Conservation (phyloP, 1,139 yeast species). For the Yamadazyma sp. region DNA sequence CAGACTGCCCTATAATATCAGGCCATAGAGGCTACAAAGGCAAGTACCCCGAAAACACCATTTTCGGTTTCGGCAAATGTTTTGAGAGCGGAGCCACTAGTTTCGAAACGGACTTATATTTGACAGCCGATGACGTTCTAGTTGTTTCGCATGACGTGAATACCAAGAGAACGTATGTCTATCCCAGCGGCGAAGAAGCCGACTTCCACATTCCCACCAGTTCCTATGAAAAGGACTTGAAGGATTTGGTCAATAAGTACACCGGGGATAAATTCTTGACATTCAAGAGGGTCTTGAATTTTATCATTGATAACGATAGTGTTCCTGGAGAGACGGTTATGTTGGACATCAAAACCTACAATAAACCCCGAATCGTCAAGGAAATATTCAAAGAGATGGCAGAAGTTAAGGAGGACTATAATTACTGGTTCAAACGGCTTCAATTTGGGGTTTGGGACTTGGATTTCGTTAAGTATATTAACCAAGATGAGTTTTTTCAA, state of each 20-base stretch:
- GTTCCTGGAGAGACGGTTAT: slow-evolving; percentile 41
- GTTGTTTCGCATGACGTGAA: slow-evolving; percentile 74
- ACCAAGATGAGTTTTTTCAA: slow-evolving; percentile 41
- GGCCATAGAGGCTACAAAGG: slow-evolving; percentile 59
- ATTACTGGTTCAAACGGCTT: slow-evolving; percentile 66
- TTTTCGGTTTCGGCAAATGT: slow-evolving; percentile 71
- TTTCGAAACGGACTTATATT: slow-evolving; percentile 84
- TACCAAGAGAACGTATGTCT: slow-evolving; percentile 62
- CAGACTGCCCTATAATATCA: slow-evolving; percentile 29
- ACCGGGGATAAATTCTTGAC: slow-evolving; percentile 64
- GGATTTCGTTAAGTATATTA: slow-evolving; percentile 56
- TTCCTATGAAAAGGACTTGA: slow-evolving; percentile 40
- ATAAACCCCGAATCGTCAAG: slow-evolving; percentile 58
- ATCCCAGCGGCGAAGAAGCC: slow-evolving; percentile 38
- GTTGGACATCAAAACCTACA: slow-evolving; percentile 80
- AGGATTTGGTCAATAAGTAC: slow-evolving; percentile 51
- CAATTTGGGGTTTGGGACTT: slow-evolving; percentile 84
- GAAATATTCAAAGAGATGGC: slow-evolving; percentile 52
- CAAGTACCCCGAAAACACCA: slow-evolving; percentile 75
- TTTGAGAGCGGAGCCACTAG: slow-evolving; percentile 65
- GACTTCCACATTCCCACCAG: slow-evolving; percentile 41
- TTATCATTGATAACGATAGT: slow-evolving; percentile 49
- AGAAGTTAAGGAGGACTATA: slow-evolving; percentile 46
- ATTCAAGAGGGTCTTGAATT: slow-evolving; percentile 55
- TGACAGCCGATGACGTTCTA: slow-evolving; percentile 68